Conservation (phyloP, 768 basidiomycete species). For the Trametes meyenii region DNA sequence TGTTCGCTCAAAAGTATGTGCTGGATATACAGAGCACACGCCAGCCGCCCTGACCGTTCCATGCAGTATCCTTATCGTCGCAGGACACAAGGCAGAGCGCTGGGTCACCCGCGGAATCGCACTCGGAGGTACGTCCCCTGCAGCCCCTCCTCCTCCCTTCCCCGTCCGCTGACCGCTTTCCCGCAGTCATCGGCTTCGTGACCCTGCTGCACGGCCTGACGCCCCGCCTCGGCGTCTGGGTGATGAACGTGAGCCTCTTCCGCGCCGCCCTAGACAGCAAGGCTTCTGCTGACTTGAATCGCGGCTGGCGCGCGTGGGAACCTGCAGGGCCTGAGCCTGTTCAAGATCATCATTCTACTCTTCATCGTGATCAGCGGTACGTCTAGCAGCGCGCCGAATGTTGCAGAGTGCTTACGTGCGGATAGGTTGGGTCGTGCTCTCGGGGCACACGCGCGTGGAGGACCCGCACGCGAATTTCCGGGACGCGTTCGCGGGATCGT, state of each 20-base stretch:
- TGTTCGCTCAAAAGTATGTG: constrained; percentile 35
- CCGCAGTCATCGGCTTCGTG: constrained; percentile 51
- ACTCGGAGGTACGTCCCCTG: constrained; percentile 44
- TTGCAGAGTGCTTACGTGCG: background rate
- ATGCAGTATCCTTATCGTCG: constrained; percentile 49
- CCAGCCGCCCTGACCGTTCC: background rate
- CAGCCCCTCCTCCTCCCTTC: background rate
- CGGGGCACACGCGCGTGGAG: constrained; percentile 55
- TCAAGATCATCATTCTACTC: constrained; percentile 57
- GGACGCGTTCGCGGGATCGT: constrained; percentile 59
- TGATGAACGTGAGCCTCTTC: constrained; percentile 52
- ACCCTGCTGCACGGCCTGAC: constrained; percentile 55
- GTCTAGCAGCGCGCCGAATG: background rate
- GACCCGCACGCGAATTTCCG: constrained; percentile 62
- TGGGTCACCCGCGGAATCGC: constrained; percentile 65
- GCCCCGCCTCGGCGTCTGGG: constrained; percentile 48
- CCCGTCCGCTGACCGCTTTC: background rate
- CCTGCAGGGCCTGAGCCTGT: constrained; percentile 49
- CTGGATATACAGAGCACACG: background rate
- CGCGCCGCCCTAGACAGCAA: constrained; percentile 23
- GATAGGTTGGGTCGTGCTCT: constrained; percentile 60
- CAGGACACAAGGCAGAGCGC: constrained; percentile 30
- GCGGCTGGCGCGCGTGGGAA: too few species aligned
- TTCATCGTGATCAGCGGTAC: constrained; percentile 55
- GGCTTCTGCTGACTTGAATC: constrained; percentile 35